Percentiles rank a stretch among this genome's conserved stretches.
These are phyloP conservation scores for Diutina pseudorugosa DNA, from an alignment of 1,139 yeast species.

Conservation along the genomic window DNA sequence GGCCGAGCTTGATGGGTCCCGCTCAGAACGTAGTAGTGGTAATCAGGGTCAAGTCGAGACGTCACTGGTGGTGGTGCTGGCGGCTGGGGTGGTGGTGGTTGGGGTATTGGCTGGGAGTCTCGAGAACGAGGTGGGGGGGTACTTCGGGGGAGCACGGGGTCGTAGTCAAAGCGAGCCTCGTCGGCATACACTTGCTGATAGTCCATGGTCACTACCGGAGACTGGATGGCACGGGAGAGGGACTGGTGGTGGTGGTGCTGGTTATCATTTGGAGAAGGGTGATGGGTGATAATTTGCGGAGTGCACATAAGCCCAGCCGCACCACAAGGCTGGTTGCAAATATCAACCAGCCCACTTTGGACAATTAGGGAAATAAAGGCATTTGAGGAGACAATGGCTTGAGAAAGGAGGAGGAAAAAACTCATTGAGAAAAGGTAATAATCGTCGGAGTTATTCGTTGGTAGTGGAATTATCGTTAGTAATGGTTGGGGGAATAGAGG, in stretches of 20 bases:
- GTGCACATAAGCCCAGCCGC: background rate
- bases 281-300: no score
- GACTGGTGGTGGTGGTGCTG: background rate
- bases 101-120: background rate
- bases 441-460: no score
- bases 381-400: no score
- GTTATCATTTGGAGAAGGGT: no score
- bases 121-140: background rate
- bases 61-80: constrained; percentile 3
- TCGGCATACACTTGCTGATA: constrained; percentile 2
- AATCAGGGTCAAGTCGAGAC: background rate
- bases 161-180: constrained; percentile 1
- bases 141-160: background rate
- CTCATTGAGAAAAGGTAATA: no score
- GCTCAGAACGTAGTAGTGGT: constrained; percentile 1
- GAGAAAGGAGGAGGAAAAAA: no score
- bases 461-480: no score
- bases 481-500: no score
- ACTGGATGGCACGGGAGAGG: no score
- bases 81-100: background rate
- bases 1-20: background rate
- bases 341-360: no score
- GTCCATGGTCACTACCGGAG: background rate
- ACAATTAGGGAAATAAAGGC: no score
- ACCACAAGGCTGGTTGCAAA: no score